Evolutionary conservation across 2,329 filamentous ascomycete genomes (phyloP).

Genomic region (Colletotrichum tanaceti): DNA sequence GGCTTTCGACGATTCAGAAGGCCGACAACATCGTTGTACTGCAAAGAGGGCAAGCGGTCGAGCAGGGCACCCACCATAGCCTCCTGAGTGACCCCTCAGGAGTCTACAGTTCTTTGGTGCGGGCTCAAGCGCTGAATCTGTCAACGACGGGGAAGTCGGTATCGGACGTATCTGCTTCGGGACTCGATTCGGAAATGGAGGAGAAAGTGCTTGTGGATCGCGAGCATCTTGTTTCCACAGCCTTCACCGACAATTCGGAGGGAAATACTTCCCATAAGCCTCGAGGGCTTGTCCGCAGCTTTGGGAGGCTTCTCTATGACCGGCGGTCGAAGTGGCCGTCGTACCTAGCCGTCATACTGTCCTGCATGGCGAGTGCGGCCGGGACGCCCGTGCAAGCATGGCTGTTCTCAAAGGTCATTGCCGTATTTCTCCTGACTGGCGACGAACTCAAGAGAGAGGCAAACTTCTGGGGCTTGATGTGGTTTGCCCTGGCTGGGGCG

Average conservation of each 20-base stretch:
- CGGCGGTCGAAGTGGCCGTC: conserved; percentile 44
- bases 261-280: background rate
- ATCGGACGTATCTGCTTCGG: background rate
- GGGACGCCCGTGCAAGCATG: conserved; percentile 47
- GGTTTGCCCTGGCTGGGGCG: conserved; percentile 46
- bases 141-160: conserved; percentile 1
- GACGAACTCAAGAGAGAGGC: conserved; percentile 32
- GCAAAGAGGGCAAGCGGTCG: conserved; percentile 57
- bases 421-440: conserved; percentile 43
- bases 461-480: conserved; percentile 49
- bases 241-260: background rate
- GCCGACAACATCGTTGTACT: conserved; percentile 56
- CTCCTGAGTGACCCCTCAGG: conserved; percentile 41
- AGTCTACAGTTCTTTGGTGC: conserved; percentile 44
- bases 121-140: conserved; percentile 42
- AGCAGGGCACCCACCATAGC: conserved; percentile 46
- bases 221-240: background rate
- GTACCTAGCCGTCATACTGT: conserved; percentile 44
- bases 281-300: conserved; percentile 34
- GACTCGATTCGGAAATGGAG: conserved; percentile 19
- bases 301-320: conserved; percentile 41
- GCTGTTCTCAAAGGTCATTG: conserved; percentile 47
- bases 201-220: conserved; percentile 12
- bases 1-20: conserved; percentile 47
- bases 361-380: conserved; percentile 44